phyloP scores from a whole-genome alignment of 352 stramenopile genomes.

The Globisporangium paroecandrum region DNA sequence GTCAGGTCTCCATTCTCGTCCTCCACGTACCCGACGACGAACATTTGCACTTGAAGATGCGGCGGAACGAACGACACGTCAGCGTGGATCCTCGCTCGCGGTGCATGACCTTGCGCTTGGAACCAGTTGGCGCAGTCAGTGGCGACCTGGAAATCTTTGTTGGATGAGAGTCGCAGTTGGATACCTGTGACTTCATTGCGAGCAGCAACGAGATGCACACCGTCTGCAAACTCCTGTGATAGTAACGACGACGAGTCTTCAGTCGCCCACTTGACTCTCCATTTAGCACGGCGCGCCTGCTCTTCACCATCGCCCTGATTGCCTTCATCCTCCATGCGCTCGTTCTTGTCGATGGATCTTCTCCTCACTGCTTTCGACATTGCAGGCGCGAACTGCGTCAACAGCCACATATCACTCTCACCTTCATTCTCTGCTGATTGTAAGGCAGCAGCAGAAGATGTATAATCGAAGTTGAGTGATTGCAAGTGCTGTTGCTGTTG shows the following conservation, averaged over 20 bases:
- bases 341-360: not conserved
- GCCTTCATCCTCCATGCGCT: conserved; percentile 17
- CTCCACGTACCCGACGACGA: conserved; percentile 57
- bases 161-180: conserved; percentile 57
- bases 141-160: conserved; percentile 44
- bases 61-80: conserved; percentile 56
- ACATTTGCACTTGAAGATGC: conserved; percentile 41
- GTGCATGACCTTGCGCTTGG: conserved; percentile 47
- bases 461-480: not conserved
- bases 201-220: conserved; percentile 37
- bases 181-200: conserved; percentile 56
- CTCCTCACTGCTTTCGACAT: conserved; percentile 40
- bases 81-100: conserved; percentile 48
- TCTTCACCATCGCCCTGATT: conserved; percentile 13
- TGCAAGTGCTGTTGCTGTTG: not conserved
- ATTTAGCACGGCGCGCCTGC: not conserved
- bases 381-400: conserved; percentile 44
- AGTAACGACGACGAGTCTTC: conserved; percentile 11
- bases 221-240: conserved; percentile 30
- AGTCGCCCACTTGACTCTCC: conserved; percentile 36
- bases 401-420: conserved; percentile 34
- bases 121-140: conserved; percentile 63
- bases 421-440: not conserved
- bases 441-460: not conserved
- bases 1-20: conserved; percentile 51